Percentiles rank a stretch among this genome's conserved stretches.
These are phyloP conservation scores for Fusarium siculi DNA, from an alignment of 2,329 filamentous ascomycete species.

Conservation along the genomic window DNA sequence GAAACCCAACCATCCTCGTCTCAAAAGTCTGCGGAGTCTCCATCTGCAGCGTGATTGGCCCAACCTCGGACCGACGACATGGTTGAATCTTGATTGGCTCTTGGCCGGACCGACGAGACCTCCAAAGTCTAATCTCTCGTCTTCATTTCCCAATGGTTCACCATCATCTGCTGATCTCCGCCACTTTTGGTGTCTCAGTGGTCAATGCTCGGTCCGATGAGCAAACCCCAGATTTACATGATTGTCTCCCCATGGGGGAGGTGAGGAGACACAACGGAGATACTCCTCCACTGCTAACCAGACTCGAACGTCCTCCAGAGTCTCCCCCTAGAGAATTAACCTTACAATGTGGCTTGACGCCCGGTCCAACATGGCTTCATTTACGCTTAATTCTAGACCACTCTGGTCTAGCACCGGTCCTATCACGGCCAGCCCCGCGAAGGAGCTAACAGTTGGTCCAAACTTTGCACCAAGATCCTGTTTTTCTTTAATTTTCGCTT, in stretches of 20 bases:
- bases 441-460: not conserved
- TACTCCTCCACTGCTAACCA: not conserved
- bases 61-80: slow-evolving; percentile 27
- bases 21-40: not conserved
- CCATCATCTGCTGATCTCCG: not conserved
- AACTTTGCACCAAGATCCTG: not conserved
- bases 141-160: not conserved
- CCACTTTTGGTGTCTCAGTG: not conserved
- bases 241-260: slow-evolving; percentile 22
- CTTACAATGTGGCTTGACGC: not conserved
- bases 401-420: slow-evolving; percentile 9
- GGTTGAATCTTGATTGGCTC: not conserved
- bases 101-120: slow-evolving; percentile 29
- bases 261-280: not conserved
- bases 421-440: slow-evolving; percentile 15
- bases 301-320: not conserved
- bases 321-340: not conserved
- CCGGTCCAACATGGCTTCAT: slow-evolving; percentile 3
- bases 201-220: slow-evolving; percentile 18
- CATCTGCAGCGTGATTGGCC: not conserved
- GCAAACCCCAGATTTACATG: slow-evolving; percentile 17
- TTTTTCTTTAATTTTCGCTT: not conserved
- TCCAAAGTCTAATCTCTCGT: not conserved
- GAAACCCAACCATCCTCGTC: not conserved
- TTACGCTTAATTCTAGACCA: not conserved